Evolutionary conservation across 2,329 filamentous ascomycete genomes (phyloP), one percentile per base, ranked within the genome.

Genomic region (Fusarium metavorans): DNA sequence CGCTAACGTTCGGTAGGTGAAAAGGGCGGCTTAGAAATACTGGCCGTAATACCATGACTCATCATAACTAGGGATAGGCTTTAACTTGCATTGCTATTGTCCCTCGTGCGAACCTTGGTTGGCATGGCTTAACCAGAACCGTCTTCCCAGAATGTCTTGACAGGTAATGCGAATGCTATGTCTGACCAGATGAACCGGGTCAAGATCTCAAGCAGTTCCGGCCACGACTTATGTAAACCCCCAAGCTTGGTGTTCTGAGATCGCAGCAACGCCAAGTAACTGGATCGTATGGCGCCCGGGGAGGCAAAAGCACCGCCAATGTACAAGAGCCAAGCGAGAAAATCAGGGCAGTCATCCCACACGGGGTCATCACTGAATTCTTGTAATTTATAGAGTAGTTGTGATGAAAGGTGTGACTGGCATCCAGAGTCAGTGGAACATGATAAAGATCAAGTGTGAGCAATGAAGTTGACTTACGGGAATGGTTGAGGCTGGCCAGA

Each of bases 121-220:
- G 27, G 27, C 7, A 30, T 30, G 3, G 1, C 27, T 2, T 56
- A 18, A 25, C 1, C 18, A 14, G n/a, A 25, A 11, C 8, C 37
- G 3, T 82, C 81, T 59, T 80, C 75, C 81, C 81, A 84, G 54
- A 85, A 80, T 3, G 48, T 70, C 52, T 78, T 79, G 0, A 81
- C 79, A 2, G 80, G 77, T 5, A 67, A 41, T 50, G 64, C 14
- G 59, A 85, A 85, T 34, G 82, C 83, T 5, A 75, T 78, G 2
- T 84, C 81, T 11, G 84, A 85, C 84, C 84, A 86, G 39, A 83
- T 81, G 56, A 84, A 85, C 32, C 76, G 76, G 57, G 77, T 78
- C 45, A 85, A 62, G 25, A 82, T 77, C 18, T 54, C 50, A 32
- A 80, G 72, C 25, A 84, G 23, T 43, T 80, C 78, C 9, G 75